These are phyloP conservation scores for Thermomucor indicae-seudaticae DNA, from an alignment of 371 early-diverging fungal genomes.

Conservation along the genomic window DNA sequence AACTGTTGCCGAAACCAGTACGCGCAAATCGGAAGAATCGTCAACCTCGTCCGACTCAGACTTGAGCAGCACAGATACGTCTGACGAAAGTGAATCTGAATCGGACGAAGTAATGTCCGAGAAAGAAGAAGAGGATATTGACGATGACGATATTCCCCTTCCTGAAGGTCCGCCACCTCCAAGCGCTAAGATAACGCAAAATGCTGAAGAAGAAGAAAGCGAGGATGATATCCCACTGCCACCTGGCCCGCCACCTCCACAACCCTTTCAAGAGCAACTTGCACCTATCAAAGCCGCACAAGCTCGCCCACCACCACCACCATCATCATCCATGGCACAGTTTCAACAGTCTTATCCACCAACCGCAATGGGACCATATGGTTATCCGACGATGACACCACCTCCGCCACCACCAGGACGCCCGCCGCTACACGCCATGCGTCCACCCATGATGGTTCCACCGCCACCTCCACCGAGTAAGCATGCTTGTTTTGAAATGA, in stretches of 20 bases:
- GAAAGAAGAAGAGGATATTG: not conserved
- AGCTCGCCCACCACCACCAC: slow-evolving; percentile 12
- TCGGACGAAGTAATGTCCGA: slow-evolving; percentile 2
- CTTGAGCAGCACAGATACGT: slow-evolving; percentile 5
- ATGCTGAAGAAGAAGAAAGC: slow-evolving; percentile 17
- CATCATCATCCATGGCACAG: slow-evolving; percentile 6
- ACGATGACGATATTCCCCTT: slow-evolving; percentile 9
- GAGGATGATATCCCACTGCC: slow-evolving; percentile 44
- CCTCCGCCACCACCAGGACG: slow-evolving; percentile 6
- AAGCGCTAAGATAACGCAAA: not conserved
- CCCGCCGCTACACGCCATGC: slow-evolving; percentile 6
- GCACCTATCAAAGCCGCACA: slow-evolving; percentile 11
- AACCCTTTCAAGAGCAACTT: slow-evolving; percentile 30
- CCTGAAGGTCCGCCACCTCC: slow-evolving; percentile 12
- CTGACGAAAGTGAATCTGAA: slow-evolving; percentile 8
- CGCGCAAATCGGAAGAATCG: not conserved
- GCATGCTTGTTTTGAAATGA: not conserved
- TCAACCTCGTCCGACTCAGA: slow-evolving; percentile 9
- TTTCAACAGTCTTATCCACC: slow-evolving; percentile 4
- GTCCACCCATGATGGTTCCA: slow-evolving; percentile 4
- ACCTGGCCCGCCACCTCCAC: slow-evolving; percentile 38
- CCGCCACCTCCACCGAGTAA: slow-evolving; percentile 14
- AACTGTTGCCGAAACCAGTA: not conserved
- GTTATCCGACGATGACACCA: slow-evolving; percentile 2
- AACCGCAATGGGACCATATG: not conserved